These are phyloP conservation scores for Fagopyrum tataricum DNA, from an alignment of 148 eudicot species.

Conservation along the genomic window DNA sequence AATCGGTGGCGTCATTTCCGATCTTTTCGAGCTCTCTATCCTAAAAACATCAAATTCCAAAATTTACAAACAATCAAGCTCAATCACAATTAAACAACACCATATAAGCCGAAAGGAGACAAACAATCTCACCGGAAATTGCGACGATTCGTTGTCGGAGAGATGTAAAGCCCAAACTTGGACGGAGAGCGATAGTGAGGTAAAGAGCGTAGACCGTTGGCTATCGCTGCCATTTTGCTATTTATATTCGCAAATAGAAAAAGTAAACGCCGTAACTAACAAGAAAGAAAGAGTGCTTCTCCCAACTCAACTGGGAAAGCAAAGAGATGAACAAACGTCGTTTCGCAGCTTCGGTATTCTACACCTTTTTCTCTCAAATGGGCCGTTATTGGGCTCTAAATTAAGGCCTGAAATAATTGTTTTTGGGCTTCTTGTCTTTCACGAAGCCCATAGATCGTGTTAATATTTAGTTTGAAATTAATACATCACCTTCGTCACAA, in stretches of 20 bases:
- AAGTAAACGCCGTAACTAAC: too few species aligned
- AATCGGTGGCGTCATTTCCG: constrained; percentile 67
- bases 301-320: too few species aligned
- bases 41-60: background rate
- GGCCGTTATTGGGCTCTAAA: too few species aligned
- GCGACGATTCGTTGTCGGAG: background rate
- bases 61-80: too few species aligned
- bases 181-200: background rate
- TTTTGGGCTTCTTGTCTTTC: too few species aligned
- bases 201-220: background rate
- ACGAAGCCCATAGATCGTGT: background rate
- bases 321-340: too few species aligned
- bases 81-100: background rate
- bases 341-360: too few species aligned
- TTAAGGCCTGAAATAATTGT: too few species aligned
- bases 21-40: constrained; percentile 29
- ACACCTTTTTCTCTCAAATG: too few species aligned
- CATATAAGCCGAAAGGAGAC: too few species aligned
- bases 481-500: background rate
- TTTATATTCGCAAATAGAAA: too few species aligned
- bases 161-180: background rate
- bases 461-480: background rate
- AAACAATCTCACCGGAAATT: background rate
- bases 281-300: too few species aligned
- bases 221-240: background rate